Conservation (phyloP, 2,329 filamentous ascomycete species). For the Aspergillus tubingensis region DNA sequence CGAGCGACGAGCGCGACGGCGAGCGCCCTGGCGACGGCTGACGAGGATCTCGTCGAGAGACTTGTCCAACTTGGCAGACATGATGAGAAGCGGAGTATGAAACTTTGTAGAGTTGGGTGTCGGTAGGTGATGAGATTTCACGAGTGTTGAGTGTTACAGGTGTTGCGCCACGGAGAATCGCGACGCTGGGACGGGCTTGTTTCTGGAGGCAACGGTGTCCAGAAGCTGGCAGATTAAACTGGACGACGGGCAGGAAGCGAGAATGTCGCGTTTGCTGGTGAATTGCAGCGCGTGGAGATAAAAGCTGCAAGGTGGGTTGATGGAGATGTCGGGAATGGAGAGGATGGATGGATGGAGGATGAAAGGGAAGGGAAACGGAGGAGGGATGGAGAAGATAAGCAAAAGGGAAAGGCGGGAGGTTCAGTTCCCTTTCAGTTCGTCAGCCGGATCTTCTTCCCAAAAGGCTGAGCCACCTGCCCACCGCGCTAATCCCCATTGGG, state of each 20-base stretch:
- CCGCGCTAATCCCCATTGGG: slow-evolving; percentile 27
- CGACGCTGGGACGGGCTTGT: background rate
- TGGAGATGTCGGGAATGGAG: slow-evolving; percentile 8
- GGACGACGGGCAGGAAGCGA: slow-evolving; percentile 1
- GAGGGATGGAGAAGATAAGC: slow-evolving; percentile 13
- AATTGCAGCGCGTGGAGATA: slow-evolving; percentile 14
- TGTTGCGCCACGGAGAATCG: slow-evolving; percentile 10
- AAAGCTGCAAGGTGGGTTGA: slow-evolving; percentile 16
- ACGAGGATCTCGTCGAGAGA: slow-evolving; percentile 97
- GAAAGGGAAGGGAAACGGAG: slow-evolving; percentile 12
- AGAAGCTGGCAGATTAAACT: background rate
- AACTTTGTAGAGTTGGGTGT: slow-evolving; percentile 7
- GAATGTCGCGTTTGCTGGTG: background rate
- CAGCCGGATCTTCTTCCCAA: background rate
- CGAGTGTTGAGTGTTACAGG: slow-evolving; percentile 14
- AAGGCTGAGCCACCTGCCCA: slow-evolving; percentile 11
- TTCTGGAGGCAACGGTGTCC: slow-evolving; percentile 2
- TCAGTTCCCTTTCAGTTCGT: too few species aligned
- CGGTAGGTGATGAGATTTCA: slow-evolving; percentile 12
- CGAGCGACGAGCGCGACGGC: slow-evolving; percentile 50
- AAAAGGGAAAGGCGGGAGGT: slow-evolving; percentile 17
- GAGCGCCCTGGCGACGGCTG: slow-evolving; percentile 62
- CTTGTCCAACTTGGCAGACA: slow-evolving; percentile 95
- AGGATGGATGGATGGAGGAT: slow-evolving; percentile 9
- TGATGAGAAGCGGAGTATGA: slow-evolving; percentile 47